Evolutionary conservation across 345 rosid species (phyloP).

Genomic region (Sonneratia alba): DNA sequence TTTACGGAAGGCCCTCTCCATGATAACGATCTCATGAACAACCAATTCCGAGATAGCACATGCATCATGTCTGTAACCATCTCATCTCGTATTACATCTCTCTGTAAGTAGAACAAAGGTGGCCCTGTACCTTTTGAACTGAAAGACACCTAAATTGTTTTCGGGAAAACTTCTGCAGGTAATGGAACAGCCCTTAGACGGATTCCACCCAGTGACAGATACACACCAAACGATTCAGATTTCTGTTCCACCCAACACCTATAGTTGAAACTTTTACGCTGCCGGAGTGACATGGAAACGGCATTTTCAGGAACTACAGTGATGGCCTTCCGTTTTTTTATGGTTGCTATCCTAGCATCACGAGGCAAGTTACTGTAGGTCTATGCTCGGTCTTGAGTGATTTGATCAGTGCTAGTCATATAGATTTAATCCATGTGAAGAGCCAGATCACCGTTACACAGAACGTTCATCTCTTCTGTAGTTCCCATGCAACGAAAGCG

Average conservation of each 20-base stretch:
- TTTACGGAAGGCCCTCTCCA: not conserved
- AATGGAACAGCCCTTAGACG: not conserved
- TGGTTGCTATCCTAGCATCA: too few species aligned
- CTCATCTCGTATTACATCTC: not conserved
- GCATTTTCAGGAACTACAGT: not conserved
- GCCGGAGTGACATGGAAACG: too few species aligned
- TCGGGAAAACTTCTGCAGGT: not conserved
- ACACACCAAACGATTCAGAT: too few species aligned
- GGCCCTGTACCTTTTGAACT: not conserved
- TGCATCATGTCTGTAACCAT: not conserved
- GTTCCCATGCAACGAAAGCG: not conserved
- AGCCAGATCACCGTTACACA: not conserved
- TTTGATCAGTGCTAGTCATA: too few species aligned
- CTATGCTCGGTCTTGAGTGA: too few species aligned
- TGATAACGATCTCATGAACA: not conserved
- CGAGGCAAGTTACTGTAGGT: too few species aligned
- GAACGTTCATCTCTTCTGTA: not conserved
- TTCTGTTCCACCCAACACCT: too few species aligned
- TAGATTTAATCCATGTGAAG: not conserved
- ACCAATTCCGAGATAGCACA: not conserved
- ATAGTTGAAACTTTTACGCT: too few species aligned
- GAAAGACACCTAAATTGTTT: not conserved
- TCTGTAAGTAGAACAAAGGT: not conserved
- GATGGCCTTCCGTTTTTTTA: not conserved
- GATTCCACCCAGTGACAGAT: not conserved